A percentile compares a stretch with the other conserved stretches of the same genome.
These are phyloP conservation scores for Suhomyces ambrosiae DNA, from an alignment of 1,139 yeast genomes.

Conservation along the genomic window DNA sequence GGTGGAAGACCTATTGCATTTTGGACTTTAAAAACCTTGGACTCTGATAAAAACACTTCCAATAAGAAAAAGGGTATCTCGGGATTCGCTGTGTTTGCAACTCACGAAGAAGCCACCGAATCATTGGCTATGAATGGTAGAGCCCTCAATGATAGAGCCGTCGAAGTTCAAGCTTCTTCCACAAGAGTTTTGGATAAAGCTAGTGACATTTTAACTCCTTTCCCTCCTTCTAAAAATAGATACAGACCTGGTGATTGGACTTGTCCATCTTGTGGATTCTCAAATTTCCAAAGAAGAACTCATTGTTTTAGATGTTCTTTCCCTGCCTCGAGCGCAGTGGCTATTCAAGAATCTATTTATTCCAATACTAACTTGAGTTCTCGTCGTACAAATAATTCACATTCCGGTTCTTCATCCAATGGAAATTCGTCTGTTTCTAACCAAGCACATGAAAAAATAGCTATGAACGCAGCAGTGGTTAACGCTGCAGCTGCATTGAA, in stretches of 20 bases:
- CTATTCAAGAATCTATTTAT: slow-evolving; percentile 58
- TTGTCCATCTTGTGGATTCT: slow-evolving; percentile 94
- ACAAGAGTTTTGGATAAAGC: slow-evolving; percentile 77
- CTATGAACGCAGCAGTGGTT: slow-evolving; percentile 17
- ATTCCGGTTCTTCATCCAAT: slow-evolving; percentile 10
- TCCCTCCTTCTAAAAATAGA: slow-evolving; percentile 85
- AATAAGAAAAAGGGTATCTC: slow-evolving; percentile 38
- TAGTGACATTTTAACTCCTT: slow-evolving; percentile 75
- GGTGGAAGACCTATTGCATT: slow-evolving; percentile 88
- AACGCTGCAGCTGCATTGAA: slow-evolving; percentile 20
- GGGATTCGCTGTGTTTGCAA: slow-evolving; percentile 83
- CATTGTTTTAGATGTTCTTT: slow-evolving; percentile 93
- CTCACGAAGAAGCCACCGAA: slow-evolving; percentile 86
- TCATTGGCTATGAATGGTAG: slow-evolving; percentile 80
- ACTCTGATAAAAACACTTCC: slow-evolving; percentile 26
- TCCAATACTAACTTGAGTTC: slow-evolving; percentile 18
- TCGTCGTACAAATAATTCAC: slow-evolving; percentile 12
- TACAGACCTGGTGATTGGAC: slow-evolving; percentile 99
- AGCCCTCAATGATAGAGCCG: slow-evolving; percentile 67
- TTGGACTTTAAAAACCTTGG: slow-evolving; percentile 76
- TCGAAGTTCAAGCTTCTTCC: slow-evolving; percentile 89
- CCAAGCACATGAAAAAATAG: slow-evolving; percentile 16
- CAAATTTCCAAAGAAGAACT: slow-evolving; percentile 91
- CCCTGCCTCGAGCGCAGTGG: slow-evolving; percentile 75
- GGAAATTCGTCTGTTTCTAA: slow-evolving; percentile 1